phyloP scores from a whole-genome alignment of 140 eudicot genomes.

The Anethum foeniculum region DNA sequence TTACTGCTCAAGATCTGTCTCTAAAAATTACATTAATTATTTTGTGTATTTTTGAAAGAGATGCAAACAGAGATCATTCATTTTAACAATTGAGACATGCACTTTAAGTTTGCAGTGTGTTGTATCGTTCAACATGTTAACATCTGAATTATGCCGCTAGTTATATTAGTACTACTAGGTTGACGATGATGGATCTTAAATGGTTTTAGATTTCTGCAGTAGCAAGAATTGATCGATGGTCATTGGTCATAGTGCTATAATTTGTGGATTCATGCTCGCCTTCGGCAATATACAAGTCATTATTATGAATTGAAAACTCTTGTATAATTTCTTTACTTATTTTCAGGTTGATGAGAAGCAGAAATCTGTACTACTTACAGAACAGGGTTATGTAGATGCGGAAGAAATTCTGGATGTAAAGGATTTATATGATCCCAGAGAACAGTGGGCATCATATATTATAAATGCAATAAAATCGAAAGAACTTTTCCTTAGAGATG shows the following conservation, averaged over 20 bases:
- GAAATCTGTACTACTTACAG: conserved; percentile 80
- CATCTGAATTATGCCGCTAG: neutral
- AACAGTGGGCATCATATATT: conserved; percentile 92
- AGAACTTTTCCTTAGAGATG: conserved; percentile 92
- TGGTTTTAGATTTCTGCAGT: neutral
- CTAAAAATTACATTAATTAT: neutral
- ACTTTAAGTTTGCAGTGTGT: neutral
- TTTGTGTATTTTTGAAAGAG: neutral
- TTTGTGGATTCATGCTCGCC: neutral
- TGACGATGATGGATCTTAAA: neutral
- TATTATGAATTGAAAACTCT: neutral
- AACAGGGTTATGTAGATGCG: conserved; percentile 97
- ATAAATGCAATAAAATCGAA: conserved; percentile 86
- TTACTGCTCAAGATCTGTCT: neutral
- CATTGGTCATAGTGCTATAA: neutral
- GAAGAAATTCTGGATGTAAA: conserved; percentile 91
- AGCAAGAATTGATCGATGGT: neutral
- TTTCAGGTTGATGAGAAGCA: conserved; percentile 97
- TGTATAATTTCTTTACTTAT: neutral
- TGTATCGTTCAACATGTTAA: neutral
- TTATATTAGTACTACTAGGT: neutral
- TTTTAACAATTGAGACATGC: neutral
- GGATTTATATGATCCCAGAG: conserved; percentile 91
- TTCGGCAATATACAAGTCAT: neutral
- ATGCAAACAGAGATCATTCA: neutral